Conservation (phyloP, 768 basidiomycete genomes). For the Termitomyces sp. region DNA sequence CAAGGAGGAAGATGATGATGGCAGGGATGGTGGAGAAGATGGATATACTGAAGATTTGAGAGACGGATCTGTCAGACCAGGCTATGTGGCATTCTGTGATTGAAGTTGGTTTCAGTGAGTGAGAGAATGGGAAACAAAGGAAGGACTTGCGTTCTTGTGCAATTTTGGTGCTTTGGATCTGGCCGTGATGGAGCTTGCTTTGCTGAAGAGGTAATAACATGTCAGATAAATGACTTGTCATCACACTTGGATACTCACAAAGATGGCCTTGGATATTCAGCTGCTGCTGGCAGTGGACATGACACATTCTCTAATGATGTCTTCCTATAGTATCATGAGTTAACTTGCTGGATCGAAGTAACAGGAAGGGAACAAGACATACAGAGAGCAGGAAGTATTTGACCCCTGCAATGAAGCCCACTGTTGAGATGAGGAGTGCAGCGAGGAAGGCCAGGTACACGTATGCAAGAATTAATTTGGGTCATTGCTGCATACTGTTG, state of each 20-base stretch:
- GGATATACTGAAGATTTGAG: slow-evolving; percentile 34
- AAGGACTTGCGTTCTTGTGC: slow-evolving; percentile 33
- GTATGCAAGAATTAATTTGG: slow-evolving; percentile 19
- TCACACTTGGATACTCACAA: slow-evolving; percentile 22
- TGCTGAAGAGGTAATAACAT: slow-evolving; percentile 19
- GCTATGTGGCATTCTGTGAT: slow-evolving; percentile 33
- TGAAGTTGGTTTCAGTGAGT: neutral
- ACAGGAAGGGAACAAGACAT: slow-evolving; percentile 13
- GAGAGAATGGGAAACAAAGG: neutral
- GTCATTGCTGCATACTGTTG: slow-evolving; percentile 17
- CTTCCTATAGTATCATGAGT: slow-evolving; percentile 23
- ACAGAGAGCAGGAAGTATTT: slow-evolving; percentile 38
- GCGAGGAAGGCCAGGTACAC: slow-evolving; percentile 27
- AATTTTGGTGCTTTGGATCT: slow-evolving; percentile 18
- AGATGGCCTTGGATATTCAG: slow-evolving; percentile 31
- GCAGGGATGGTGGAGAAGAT: slow-evolving; percentile 36
- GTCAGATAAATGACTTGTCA: neutral
- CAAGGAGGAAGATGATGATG: slow-evolving; percentile 30
- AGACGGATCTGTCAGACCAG: slow-evolving; percentile 34
- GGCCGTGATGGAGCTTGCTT: slow-evolving; percentile 28
- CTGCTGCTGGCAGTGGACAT: slow-evolving; percentile 29
- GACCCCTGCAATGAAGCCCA: slow-evolving; percentile 31
- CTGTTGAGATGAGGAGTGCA: slow-evolving; percentile 30
- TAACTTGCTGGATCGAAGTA: neutral
- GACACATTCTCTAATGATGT: slow-evolving; percentile 34